These are phyloP conservation scores for Aureobasidium uvarum DNA, from an alignment of 2,329 filamentous ascomycete species.

Conservation along the genomic window DNA sequence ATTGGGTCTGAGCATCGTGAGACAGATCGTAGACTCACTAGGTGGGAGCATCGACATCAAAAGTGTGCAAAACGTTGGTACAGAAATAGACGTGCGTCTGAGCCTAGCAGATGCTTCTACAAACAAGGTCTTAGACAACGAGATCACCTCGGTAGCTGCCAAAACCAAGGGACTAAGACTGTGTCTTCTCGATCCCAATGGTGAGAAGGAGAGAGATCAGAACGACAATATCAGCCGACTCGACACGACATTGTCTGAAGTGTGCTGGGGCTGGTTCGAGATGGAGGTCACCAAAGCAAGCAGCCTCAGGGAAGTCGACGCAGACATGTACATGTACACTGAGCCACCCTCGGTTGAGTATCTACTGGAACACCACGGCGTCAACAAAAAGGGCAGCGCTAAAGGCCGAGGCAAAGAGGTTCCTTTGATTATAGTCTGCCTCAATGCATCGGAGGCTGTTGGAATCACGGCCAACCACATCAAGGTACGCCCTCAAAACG, in stretches of 20 bases:
- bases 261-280: constrained; percentile 28
- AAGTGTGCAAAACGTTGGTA: constrained; percentile 54
- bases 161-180: constrained; percentile 24
- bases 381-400: background rate
- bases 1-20: constrained; percentile 64
- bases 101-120: background rate
- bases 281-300: constrained; percentile 25
- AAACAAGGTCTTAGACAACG: background rate
- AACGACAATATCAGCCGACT: constrained; percentile 24
- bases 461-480: constrained; percentile 29
- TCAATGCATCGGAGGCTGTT: constrained; percentile 38
- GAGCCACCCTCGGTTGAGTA: constrained; percentile 26
- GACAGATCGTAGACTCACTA: constrained; percentile 57
- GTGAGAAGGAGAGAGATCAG: constrained; percentile 8
- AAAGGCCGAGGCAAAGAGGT: constrained; percentile 26
- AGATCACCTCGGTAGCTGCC: background rate
- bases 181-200: constrained; percentile 23
- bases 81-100: constrained; percentile 34
- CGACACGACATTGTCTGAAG: constrained; percentile 23
- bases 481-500: background rate
- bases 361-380: constrained; percentile 24
- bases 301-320: constrained; percentile 16
- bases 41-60: constrained; percentile 59
- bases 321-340: constrained; percentile 27
- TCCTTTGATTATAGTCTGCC: constrained; percentile 41